Conservation (phyloP, 306 rosid genomes). For the Sphenostylis stenocarpa region DNA sequence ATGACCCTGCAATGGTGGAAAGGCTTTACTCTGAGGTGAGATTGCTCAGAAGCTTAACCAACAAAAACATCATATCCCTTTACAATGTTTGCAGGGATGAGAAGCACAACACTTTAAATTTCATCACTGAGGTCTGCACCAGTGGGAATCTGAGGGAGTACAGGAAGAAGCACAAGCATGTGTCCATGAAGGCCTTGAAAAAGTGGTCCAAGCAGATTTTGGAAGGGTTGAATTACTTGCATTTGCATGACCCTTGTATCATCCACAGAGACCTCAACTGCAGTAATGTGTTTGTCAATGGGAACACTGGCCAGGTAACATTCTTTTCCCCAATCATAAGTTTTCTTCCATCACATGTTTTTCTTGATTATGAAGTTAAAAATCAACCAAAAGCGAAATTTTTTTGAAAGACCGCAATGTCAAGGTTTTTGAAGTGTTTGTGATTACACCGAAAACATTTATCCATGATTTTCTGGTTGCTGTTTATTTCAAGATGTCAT, state of each 20-base stretch:
- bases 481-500: not conserved
- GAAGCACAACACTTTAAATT: slow-evolving; percentile 47
- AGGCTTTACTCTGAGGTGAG: slow-evolving; percentile 78
- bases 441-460: not conserved
- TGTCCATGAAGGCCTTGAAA: slow-evolving; percentile 76
- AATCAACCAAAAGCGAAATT: not conserved
- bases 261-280: slow-evolving; percentile 94
- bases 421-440: not conserved
- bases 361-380: slow-evolving; percentile 7
- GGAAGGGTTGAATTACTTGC: slow-evolving; percentile 75
- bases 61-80: slow-evolving; percentile 66
- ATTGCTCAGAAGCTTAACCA: slow-evolving; percentile 54
- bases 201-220: slow-evolving; percentile 82
- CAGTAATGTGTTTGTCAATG: slow-evolving; percentile 88
- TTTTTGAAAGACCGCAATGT: no score
- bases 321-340: not conserved
- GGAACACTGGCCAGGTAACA: slow-evolving; percentile 75
- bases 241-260: slow-evolving; percentile 73
- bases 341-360: not conserved
- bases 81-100: slow-evolving; percentile 66
- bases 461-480: no score
- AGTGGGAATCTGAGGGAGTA: slow-evolving; percentile 84
- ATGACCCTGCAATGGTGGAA: slow-evolving; percentile 71
- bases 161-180: slow-evolving; percentile 74
- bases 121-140: slow-evolving; percentile 90